Base-by-base conservation (phyloP, 2,329 filamentous ascomycete genomes). In the Ophiostoma sp. region DNA sequence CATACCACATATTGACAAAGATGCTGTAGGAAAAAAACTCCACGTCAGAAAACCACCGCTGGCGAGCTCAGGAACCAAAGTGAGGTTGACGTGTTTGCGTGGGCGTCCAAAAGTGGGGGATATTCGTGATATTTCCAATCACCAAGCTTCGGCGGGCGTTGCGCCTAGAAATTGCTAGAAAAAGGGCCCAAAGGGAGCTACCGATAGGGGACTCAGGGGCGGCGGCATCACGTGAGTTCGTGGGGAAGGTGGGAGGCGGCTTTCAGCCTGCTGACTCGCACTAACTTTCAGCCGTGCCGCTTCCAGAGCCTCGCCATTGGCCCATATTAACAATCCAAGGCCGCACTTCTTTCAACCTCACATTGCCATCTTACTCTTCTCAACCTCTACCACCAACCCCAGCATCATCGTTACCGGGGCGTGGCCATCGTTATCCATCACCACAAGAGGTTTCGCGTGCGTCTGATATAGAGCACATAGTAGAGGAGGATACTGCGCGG, bases 1-100 rank as follows among this genome's bases (percentile, higher is more conserved):
- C 73, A 69, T 73, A 72, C 69, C 73, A 74, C 70, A 74, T 73
- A 36, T 68, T 72, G 64, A 55, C 66, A 19, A 45, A 22, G 28
- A 39, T 33, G 6, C 45, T 28, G 25, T 33, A 25, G 42, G 36
- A 36, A 19, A 22, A 45, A 45, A 48, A 7, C 64, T 50, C 45
- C 25, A 33, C 8, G 25, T n/a, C n/a, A 50, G 17, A 68, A 50
- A 33, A 33, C 28, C 42, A 6, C 64, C 17, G 28, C 25, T 3
- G 39, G 17, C 64, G 42, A 22, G 9, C 28, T 68, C 64, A 50
- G 22, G 45, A 36, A 17, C 42, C 22, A 64, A 22, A 48, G 57
- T 12, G 78, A 17, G 42, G 31, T 9, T 55, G 39, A 11, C 17
- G 33, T 68, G 45, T 69, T 25, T 33, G 48, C 12, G 17, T 48